Percentiles rank a stretch among this genome's conserved stretches.
Evolutionary conservation across 805 yeast genomes (phyloP).

Genomic region (Cyberlindnera amylophila): DNA sequence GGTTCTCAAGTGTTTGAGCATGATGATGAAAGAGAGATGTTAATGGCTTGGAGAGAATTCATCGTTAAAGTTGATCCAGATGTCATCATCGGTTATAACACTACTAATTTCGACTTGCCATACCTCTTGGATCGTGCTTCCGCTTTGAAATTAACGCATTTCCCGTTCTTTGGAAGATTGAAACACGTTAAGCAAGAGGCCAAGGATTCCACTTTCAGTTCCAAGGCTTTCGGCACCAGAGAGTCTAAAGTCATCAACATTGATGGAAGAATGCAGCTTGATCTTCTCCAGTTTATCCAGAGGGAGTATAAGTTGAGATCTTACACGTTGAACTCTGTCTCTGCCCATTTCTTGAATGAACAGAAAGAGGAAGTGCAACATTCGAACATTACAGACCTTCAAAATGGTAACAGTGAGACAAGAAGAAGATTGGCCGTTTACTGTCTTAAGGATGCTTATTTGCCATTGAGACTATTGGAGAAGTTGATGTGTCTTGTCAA

Average conservation of each 20-base stretch:
- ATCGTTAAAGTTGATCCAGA: conserved; percentile 87
- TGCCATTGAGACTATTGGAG: conserved; percentile 83
- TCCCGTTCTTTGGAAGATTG: conserved; percentile 87
- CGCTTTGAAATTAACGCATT: conserved; percentile 57
- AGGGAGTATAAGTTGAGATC: conserved; percentile 94
- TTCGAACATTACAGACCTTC: conserved; percentile 91
- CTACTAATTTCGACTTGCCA: conserved; percentile 92
- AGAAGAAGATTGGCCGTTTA: conserved; percentile 94
- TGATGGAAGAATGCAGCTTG: conserved; percentile 95
- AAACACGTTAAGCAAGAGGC: conserved; percentile 65
- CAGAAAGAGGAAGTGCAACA: conserved; percentile 98
- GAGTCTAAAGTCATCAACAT: conserved; percentile 89
- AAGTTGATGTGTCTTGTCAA: conserved; percentile 95
- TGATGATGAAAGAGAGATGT: conserved; percentile 75
- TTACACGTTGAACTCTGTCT: conserved; percentile 91
- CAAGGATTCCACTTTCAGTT: conserved; percentile 79
- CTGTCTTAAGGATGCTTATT: conserved; percentile 92
- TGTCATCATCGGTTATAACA: conserved; percentile 94
- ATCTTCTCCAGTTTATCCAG: conserved; percentile 86
- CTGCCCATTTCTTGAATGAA: conserved; percentile 89
- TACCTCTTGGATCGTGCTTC: conserved; percentile 84
- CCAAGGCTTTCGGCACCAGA: conserved; percentile 94
- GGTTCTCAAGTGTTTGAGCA: conserved; percentile 86
- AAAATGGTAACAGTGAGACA: conserved; percentile 88
- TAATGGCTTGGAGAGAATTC: conserved; percentile 82